A percentile compares a stretch with the other conserved stretches of the same genome.
These are phyloP conservation scores for Sclerotinia sclerotiorum DNA, from an alignment of 2,329 filamentous ascomycete species.

Conservation along the genomic window DNA sequence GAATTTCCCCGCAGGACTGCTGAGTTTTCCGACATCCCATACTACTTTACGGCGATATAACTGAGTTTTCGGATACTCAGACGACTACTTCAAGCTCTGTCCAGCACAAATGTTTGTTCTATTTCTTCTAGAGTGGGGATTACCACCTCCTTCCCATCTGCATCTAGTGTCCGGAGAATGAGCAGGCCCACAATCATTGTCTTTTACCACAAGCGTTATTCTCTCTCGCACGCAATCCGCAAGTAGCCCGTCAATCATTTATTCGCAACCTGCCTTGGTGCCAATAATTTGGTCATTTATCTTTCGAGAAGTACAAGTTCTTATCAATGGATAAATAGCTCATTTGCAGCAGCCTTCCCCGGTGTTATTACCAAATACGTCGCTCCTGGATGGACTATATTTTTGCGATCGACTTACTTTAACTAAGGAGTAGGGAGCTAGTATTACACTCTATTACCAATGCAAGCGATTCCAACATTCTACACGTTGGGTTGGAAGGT, in stretches of 20 bases:
- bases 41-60: conserved; percentile 60
- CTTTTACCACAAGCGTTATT: conserved; percentile 68
- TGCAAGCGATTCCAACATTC: conserved; percentile 56
- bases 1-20: conserved; percentile 67
- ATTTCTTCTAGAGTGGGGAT: conserved; percentile 46
- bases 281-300: conserved; percentile 57
- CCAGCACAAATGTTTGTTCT: conserved; percentile 64
- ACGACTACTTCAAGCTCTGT: neutral
- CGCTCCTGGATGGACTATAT: conserved; percentile 69
- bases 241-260: conserved; percentile 71
- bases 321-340: conserved; percentile 67
- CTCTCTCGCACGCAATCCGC: conserved; percentile 68
- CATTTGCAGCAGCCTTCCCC: conserved; percentile 78
- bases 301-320: conserved; percentile 71
- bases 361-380: conserved; percentile 78
- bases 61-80: conserved; percentile 34
- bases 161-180: conserved; percentile 54
- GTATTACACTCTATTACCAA: conserved; percentile 70
- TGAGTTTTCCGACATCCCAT: conserved; percentile 71
- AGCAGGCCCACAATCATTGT: conserved; percentile 44
- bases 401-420: conserved; percentile 74
- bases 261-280: conserved; percentile 49
- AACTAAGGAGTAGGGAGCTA: conserved; percentile 72
- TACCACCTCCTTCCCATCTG: conserved; percentile 55
- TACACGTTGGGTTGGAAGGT: conserved; percentile 67